Evolutionary conservation across 176 grass and related monocot species (phyloP).

Genomic region (Typha latifolia): DNA sequence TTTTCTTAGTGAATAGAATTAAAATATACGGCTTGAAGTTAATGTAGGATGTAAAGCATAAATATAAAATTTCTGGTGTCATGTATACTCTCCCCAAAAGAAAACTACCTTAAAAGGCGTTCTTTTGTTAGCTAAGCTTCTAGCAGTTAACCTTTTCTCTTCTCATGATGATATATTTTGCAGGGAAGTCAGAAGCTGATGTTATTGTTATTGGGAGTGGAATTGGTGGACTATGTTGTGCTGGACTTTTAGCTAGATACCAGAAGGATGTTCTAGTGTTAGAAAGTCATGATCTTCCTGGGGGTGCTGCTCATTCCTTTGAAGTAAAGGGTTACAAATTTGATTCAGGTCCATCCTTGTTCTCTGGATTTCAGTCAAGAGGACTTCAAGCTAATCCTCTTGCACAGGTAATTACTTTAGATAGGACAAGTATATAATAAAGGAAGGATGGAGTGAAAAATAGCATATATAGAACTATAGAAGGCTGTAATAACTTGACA

Average conservation of each 20-base stretch:
- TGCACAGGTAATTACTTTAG: constrained; percentile 40
- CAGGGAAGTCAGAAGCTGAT: constrained; percentile 70
- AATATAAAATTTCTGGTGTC: neutral
- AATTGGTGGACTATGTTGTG: constrained; percentile 78
- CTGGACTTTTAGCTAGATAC: constrained; percentile 76
- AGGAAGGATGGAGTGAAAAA: no score
- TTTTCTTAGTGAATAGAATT: no score
- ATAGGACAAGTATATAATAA: no score
- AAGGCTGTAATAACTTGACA: no score
- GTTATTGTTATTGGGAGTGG: constrained; percentile 86
- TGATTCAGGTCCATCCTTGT: constrained; percentile 89
- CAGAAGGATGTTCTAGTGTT: constrained; percentile 76
- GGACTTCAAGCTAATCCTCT: constrained; percentile 86
- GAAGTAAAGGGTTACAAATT: constrained; percentile 90
- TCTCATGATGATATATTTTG: constrained; percentile 14
- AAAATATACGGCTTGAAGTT: no score
- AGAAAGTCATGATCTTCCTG: constrained; percentile 81
- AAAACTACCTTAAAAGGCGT: neutral
- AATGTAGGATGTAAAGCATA: no score
- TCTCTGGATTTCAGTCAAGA: constrained; percentile 90
- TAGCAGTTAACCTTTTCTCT: neutral
- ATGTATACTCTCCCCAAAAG: neutral
- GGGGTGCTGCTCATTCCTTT: constrained; percentile 91
- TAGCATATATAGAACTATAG: no score
- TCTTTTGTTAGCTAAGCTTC: neutral